Evolutionary conservation across 805 yeast species (phyloP), one percentile per base, ranked within the genome.

Genomic region (Kodamaea neixiangensis): DNA sequence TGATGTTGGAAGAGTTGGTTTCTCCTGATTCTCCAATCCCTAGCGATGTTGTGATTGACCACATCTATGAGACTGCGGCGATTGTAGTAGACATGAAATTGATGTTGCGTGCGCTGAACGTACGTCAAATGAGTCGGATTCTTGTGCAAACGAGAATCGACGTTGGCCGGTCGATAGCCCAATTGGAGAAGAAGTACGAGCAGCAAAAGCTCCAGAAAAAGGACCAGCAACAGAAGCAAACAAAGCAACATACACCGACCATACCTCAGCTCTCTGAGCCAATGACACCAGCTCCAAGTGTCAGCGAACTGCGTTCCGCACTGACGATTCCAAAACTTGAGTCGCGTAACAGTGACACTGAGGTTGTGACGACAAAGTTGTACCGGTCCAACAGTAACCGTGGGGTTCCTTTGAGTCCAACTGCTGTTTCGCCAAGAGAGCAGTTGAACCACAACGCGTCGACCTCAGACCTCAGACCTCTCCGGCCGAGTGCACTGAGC

Each of bases 21-120:
- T 75, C 83, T 0, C 80, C 85, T 1, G 71, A 75, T 47, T 72
- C 86, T 0, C 77, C 81, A 2, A 74, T 81, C 11, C 84, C 90
- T 4, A 71, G 79, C 11, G 84, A 80, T 52, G 67, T 71, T 41
- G 71, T 82, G 5, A 72, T 87, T 39, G 85, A 83, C 52, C 63
- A 82, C 43, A 78, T 87, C 41, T 81, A 80, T 58, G 89, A 87
- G 55, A 69, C 81, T 3, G 83, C 86, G 0, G 80, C 83, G 0
- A 63, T 85, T 40, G 81, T 81, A 0, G 79, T 83, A 53, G 93
- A 87, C 60, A 72, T 83, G 67, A 83, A 84, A 58, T 65, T 87
- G 52, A 76, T 86, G 76, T 59, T 83, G 44, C 68, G 87, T 48
- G 76, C 85, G 0, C 64, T 75, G 52, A 83, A 83, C 60, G 82